Evolutionary conservation across 768 basidiomycete species (phyloP), one percentile per base, ranked within the genome.

Genomic region (Trametes meyenii): DNA sequence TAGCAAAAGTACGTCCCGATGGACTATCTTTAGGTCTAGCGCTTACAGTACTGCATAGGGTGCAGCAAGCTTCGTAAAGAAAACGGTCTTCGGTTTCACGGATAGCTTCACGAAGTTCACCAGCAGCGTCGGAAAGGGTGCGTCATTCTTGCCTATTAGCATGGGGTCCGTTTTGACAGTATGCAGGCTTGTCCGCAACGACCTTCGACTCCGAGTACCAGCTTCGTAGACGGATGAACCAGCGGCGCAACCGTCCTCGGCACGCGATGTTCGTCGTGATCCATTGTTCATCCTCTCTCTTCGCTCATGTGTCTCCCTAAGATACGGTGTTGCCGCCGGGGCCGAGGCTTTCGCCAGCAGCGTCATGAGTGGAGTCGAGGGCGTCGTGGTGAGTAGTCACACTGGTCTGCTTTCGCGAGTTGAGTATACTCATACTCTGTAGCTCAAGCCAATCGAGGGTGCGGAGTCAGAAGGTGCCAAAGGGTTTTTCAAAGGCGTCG

Each of bases 91-190:
- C 68, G 97, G 97, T 39, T 73, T 99, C 44, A 91, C 92, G 36
- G 96, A 99, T 70, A 96, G 94, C 71, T 80, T 99, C 72, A 96
- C 96, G n/a, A 98, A 98, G 75, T 89, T 99, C 70, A 98, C 97
- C 1, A 93, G 95, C 65, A 97, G 94, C 72, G 87, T 99, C 63
- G 94, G 96, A 44, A 99, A 99, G 82, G 95, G 94, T 91, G 61
- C 13, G 40, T 42, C 17, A 29, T 26, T 26, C 39, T 5, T 52
- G 45, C 19, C 49, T 7, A 29, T 14, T 23, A 17, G 0, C 13
- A 45, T 2, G 2, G 33, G 14, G 21, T 8, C 33, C 24, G 64
- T 52, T 59, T 44, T 43, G 55, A 40, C 19, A 33, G 36, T 29
- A 36, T 19, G 17, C 61, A 96, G 95, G 96, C 60, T 76, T 99